Evolutionary conservation across 441 rosid species (phyloP).

Genomic region (Codiaeum variegatum): DNA sequence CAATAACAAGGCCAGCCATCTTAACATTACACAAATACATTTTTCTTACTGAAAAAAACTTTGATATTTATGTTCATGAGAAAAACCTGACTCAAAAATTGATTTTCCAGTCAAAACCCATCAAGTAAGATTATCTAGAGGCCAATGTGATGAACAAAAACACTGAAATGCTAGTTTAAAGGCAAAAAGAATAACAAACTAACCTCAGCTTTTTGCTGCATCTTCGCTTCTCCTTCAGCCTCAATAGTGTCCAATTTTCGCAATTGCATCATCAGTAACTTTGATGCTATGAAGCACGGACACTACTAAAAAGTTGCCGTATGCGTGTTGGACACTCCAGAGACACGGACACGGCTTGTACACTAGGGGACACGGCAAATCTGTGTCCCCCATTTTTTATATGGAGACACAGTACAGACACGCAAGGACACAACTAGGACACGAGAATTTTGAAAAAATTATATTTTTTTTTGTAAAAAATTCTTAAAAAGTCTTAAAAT

Average conservation of each 20-base stretch:
- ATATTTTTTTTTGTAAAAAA: too few species aligned
- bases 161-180: neutral
- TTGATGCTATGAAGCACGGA: slow-evolving; percentile 52
- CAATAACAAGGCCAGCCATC: neutral
- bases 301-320: too few species aligned
- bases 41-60: slow-evolving; percentile 1
- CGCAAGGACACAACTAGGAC: too few species aligned
- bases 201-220: slow-evolving; percentile 84
- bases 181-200: slow-evolving; percentile 20
- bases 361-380: too few species aligned
- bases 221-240: slow-evolving; percentile 85
- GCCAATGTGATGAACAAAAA: neutral
- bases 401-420: too few species aligned
- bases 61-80: neutral
- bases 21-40: neutral
- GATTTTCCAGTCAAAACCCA: neutral
- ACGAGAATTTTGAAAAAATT: too few species aligned
- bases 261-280: slow-evolving; percentile 83
- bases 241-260: slow-evolving; percentile 73
- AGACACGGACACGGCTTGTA: too few species aligned
- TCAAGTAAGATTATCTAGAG: neutral
- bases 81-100: neutral
- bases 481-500: too few species aligned
- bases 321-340: too few species aligned
- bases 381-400: too few species aligned